Percentiles rank a stretch among this genome's conserved stretches.
Evolutionary conservation across 352 stramenopile genomes (phyloP).

Genomic region (Pythium inflatum): DNA sequence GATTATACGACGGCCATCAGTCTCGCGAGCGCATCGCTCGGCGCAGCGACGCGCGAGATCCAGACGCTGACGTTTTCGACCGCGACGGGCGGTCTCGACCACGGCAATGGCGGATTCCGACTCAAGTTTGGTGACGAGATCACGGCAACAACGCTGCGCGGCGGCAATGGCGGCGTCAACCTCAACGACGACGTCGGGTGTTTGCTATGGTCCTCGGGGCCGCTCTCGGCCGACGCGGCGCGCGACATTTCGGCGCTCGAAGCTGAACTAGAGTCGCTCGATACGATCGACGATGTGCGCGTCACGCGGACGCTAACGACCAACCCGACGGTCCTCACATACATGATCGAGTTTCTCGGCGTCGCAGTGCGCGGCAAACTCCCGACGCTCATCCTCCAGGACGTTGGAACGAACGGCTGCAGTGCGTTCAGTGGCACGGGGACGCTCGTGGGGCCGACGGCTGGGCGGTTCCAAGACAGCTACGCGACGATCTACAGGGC

Average conservation of each 20-base stretch:
- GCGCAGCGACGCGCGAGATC: conserved; percentile 61
- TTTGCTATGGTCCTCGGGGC: conserved; percentile 73
- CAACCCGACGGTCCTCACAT: conserved; percentile 70
- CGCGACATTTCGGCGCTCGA: conserved; percentile 61
- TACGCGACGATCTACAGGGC: conserved; percentile 90
- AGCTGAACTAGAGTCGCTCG: conserved; percentile 67
- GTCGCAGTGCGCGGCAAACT: conserved; percentile 88
- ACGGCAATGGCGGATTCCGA: conserved; percentile 84
- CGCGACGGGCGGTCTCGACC: conserved; percentile 36
- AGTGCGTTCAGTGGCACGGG: conserved; percentile 56
- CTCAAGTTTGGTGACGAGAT: conserved; percentile 91
- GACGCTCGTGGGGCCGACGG: neutral
- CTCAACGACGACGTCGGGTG: conserved; percentile 81
- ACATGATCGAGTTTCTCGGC: conserved; percentile 93
- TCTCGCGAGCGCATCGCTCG: conserved; percentile 47
- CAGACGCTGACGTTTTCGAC: conserved; percentile 64
- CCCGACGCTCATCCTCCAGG: conserved; percentile 80
- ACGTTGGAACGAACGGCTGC: conserved; percentile 93
- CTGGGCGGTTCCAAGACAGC: conserved; percentile 50
- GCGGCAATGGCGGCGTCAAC: conserved; percentile 66
- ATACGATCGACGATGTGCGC: conserved; percentile 75
- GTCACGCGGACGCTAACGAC: conserved; percentile 55
- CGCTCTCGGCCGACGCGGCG: conserved; percentile 37
- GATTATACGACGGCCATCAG: conserved; percentile 50
- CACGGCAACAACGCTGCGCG: conserved; percentile 78